Evolutionary conservation across 2,329 filamentous ascomycete species (phyloP).

Genomic region (Diaporthe destruens): DNA sequence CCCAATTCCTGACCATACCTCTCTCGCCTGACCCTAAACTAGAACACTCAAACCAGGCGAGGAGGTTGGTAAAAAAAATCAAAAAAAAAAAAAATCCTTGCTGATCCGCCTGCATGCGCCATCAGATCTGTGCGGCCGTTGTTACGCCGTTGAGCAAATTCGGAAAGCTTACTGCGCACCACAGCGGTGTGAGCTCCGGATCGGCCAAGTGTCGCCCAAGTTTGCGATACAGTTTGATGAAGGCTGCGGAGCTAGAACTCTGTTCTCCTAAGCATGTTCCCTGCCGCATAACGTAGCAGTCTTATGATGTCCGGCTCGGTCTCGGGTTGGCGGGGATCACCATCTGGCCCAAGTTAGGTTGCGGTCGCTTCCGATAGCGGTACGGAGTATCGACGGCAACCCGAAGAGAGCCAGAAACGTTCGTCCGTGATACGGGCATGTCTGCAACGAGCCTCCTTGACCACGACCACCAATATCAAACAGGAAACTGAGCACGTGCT

Average conservation of each 20-base stretch:
- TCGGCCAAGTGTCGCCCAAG: not conserved
- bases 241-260: not conserved
- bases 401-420: no score
- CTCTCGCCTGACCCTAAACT: not conserved
- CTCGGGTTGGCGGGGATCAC: not conserved
- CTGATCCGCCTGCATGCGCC: not conserved
- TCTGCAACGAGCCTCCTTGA: not conserved
- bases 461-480: not conserved
- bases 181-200: slow-evolving; percentile 20
- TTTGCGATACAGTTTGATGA: slow-evolving; percentile 26
- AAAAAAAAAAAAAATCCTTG: not conserved
- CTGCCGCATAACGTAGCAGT: not conserved
- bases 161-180: not conserved
- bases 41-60: not conserved
- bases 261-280: not conserved
- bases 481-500: not conserved
- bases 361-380: not conserved
- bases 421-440: not conserved
- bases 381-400: no score
- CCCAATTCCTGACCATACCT: slow-evolving; percentile 27
- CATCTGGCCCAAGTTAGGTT: not conserved
- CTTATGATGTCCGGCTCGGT: slow-evolving; percentile 2
- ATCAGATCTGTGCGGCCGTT: not conserved
- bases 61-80: not conserved
- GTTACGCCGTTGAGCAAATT: not conserved